Evolutionary conservation across 2,329 filamentous ascomycete genomes (phyloP).

Genomic region (Sarocladium oryzae): DNA sequence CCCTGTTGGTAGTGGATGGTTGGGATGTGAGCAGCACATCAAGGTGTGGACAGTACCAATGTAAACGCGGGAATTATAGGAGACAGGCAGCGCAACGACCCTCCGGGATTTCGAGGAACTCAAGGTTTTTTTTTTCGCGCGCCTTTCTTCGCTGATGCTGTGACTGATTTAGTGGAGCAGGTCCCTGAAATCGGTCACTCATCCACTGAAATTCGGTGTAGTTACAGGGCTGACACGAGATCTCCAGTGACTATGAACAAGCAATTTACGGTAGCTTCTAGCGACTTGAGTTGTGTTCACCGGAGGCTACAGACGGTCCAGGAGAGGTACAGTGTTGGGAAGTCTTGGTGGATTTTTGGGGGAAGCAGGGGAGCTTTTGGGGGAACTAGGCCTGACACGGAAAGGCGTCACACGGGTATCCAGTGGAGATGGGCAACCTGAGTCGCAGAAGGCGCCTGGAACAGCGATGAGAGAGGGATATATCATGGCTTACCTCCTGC

Average conservation of each 20-base stretch:
- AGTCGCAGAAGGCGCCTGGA: neutral
- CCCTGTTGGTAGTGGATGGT: conserved; percentile 1
- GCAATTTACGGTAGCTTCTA: too few relatives aligned
- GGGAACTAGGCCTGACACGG: neutral
- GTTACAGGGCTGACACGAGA: neutral
- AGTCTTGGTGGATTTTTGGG: neutral
- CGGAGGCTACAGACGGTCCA: too few relatives aligned
- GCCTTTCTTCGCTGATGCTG: neutral
- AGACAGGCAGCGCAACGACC: neutral
- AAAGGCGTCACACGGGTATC: neutral
- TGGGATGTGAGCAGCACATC: neutral
- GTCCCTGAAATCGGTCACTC: neutral
- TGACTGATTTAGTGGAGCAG: neutral
- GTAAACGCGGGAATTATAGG: conserved; percentile 8
- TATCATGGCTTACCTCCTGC: neutral
- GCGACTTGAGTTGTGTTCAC: too few relatives aligned
- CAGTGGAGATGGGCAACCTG: neutral
- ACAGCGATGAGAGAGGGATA: neutral
- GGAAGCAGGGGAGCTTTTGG: conserved; percentile 1
- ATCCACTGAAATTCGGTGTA: neutral
- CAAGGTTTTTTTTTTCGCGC: neutral
- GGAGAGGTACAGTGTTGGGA: neutral
- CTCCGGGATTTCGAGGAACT: conserved; percentile 4
- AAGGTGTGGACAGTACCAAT: neutral
- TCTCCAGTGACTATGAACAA: too few relatives aligned